A percentile compares a stretch with the other conserved stretches of the same genome.
Evolutionary conservation across 1,284 basidiomycete species (phyloP).

Genomic region (Microbotryum lychnidis-dioicae): DNA sequence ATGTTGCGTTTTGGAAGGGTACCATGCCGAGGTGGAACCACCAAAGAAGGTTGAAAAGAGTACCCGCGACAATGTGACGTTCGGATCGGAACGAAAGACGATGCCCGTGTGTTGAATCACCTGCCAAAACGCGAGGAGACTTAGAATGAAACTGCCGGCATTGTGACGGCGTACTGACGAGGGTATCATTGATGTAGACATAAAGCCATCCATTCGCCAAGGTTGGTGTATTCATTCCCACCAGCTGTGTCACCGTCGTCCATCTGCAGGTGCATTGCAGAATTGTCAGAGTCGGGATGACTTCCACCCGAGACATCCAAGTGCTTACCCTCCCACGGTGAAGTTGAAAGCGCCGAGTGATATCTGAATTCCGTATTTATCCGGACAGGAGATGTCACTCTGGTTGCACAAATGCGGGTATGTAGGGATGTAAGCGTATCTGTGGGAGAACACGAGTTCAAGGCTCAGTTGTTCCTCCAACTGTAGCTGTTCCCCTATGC

Average conservation of each 20-base stretch:
- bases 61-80: conserved; percentile 16
- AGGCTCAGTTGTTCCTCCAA: background rate
- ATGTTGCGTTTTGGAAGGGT: background rate
- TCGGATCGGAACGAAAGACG: conserved; percentile 5
- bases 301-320: background rate
- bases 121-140: no score
- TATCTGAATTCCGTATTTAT: conserved; percentile 16
- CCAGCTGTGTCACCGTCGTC: conserved; percentile 25
- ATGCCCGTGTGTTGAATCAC: conserved; percentile 15
- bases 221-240: conserved; percentile 20
- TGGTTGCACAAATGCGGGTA: conserved; percentile 7
- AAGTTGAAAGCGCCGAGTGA: conserved; percentile 14
- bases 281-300: background rate
- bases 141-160: no score
- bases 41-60: conserved; percentile 29
- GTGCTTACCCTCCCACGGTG: background rate
- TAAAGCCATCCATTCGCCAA: conserved; percentile 22
- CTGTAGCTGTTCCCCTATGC: background rate
- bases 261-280: background rate
- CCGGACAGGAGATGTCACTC: conserved; percentile 16
- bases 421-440: conserved; percentile 20
- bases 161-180: background rate
- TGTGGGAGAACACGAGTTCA: conserved; percentile 17
- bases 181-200: conserved; percentile 17
- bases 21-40: background rate